Evolutionary conservation across 2,329 filamentous ascomycete species (phyloP).

Genomic region (Monosporascus sp.): DNA sequence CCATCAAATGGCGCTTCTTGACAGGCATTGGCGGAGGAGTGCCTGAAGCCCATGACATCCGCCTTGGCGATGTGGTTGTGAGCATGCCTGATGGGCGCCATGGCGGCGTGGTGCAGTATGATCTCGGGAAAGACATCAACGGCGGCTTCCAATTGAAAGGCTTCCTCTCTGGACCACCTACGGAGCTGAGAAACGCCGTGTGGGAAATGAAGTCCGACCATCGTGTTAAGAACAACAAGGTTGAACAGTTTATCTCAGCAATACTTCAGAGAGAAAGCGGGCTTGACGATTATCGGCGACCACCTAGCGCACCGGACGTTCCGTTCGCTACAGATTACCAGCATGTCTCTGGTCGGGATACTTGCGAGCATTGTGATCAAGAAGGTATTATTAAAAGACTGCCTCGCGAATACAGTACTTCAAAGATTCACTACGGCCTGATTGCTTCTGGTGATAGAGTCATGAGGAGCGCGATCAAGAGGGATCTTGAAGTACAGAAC

Average conservation of each 20-base stretch:
- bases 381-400: no score
- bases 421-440: no score
- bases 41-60: slow-evolving; percentile 9
- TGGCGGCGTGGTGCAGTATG: slow-evolving; percentile 9
- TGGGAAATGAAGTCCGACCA: slow-evolving; percentile 13
- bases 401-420: no score
- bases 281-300: no score
- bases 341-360: no score
- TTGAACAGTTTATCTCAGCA: no score
- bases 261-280: no score
- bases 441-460: no score
- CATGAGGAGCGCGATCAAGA: not conserved
- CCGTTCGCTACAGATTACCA: no score
- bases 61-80: slow-evolving; percentile 11
- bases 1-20: slow-evolving; percentile 19
- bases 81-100: slow-evolving; percentile 5
- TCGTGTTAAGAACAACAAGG: slow-evolving; percentile 4
- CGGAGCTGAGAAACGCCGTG: slow-evolving; percentile 10
- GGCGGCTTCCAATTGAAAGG: slow-evolving; percentile 8
- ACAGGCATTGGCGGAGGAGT: slow-evolving; percentile 22
- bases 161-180: slow-evolving; percentile 11
- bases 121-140: slow-evolving; percentile 4
- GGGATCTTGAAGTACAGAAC: not conserved
- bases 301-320: no score
- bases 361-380: no score